These are phyloP conservation scores for Phytophthora pisi DNA, from an alignment of 352 stramenopile species.

Conservation along the genomic window DNA sequence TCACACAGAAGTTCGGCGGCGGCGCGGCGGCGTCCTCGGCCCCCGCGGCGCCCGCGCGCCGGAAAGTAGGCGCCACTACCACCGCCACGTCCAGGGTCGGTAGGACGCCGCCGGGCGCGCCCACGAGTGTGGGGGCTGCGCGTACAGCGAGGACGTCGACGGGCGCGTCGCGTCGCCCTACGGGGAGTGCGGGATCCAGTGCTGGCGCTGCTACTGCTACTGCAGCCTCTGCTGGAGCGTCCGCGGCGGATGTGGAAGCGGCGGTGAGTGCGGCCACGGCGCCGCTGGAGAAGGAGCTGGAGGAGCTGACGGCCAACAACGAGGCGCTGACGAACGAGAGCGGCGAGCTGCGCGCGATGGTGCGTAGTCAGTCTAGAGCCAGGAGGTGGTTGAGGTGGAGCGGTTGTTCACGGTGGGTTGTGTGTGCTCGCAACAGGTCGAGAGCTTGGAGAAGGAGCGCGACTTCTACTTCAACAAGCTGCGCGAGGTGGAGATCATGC, in stretches of 20 bases:
- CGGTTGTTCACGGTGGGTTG: slow-evolving; percentile 2
- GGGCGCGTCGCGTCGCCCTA: slow-evolving; percentile 37
- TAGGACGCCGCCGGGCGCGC: slow-evolving; percentile 55
- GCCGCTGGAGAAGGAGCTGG: slow-evolving; percentile 73
- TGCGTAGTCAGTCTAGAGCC: slow-evolving; percentile 28
- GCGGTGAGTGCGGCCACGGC: slow-evolving; percentile 41
- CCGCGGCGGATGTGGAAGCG: slow-evolving; percentile 33
- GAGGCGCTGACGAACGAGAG: slow-evolving; percentile 81
- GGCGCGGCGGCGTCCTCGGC: neutral
- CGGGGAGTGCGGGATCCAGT: slow-evolving; percentile 21
- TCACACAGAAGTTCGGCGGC: slow-evolving; percentile 72
- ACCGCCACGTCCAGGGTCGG: slow-evolving; percentile 37
- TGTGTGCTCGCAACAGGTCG: slow-evolving; percentile 50
- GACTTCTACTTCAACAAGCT: slow-evolving; percentile 99
- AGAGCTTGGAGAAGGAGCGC: slow-evolving; percentile 93
- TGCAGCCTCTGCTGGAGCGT: slow-evolving; percentile 13
- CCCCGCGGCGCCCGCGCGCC: slow-evolving; percentile 40
- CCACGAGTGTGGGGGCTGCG: slow-evolving; percentile 27
- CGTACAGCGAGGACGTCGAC: slow-evolving; percentile 29
- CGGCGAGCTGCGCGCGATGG: slow-evolving; percentile 72
- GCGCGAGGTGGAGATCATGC: slow-evolving; percentile 96
- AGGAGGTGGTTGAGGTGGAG: neutral
- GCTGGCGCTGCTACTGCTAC: slow-evolving; percentile 16
- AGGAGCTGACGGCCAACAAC: slow-evolving; percentile 72
- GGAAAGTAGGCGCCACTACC: slow-evolving; percentile 40